Evolutionary conservation across 495 filamentous ascomycete genomes (phyloP).

Genomic region (Tetracladium marchalianum): DNA sequence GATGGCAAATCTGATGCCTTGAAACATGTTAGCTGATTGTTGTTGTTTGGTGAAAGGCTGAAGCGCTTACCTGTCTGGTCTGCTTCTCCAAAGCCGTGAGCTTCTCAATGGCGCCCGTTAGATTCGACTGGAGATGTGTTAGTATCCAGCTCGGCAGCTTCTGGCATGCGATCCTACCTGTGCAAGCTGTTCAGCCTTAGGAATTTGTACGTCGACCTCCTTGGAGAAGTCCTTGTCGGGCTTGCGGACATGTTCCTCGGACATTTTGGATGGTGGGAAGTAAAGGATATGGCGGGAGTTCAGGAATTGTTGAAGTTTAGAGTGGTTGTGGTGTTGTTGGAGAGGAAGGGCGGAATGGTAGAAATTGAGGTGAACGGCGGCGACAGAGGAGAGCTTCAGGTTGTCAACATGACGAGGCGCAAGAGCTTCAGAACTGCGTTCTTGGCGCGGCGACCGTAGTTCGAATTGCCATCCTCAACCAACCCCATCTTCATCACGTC

Average conservation of each 20-base stretch:
- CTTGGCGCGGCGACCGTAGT: too few species aligned
- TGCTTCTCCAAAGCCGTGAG: constrained; percentile 87
- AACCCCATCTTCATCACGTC: too few species aligned
- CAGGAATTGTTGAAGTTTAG: neutral
- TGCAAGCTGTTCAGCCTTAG: constrained; percentile 77
- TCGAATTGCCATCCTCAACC: too few species aligned
- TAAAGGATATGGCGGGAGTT: neutral
- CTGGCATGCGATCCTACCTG: constrained; percentile 45
- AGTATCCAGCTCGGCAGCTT: constrained; percentile 5
- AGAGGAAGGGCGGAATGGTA: neutral
- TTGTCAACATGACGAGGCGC: constrained; percentile 6
- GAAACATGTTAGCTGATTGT: neutral
- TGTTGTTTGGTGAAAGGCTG: constrained; percentile 4
- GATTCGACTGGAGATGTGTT: constrained; percentile 48
- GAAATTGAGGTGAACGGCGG: neutral
- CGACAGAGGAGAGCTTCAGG: neutral
- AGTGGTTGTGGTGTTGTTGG: too few species aligned
- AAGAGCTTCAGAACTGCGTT: neutral
- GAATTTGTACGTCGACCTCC: constrained; percentile 83
- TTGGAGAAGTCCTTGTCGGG: constrained; percentile 73
- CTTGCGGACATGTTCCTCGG: constrained; percentile 26
- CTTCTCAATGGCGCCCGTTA: constrained; percentile 85
- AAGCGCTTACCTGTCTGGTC: constrained; percentile 68
- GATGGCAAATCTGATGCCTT: constrained; percentile 92
- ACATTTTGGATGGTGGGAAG: constrained; percentile 18